Evolutionary conservation across 257 asterid genomes (phyloP).

Genomic region (Penstemon barbatus): DNA sequence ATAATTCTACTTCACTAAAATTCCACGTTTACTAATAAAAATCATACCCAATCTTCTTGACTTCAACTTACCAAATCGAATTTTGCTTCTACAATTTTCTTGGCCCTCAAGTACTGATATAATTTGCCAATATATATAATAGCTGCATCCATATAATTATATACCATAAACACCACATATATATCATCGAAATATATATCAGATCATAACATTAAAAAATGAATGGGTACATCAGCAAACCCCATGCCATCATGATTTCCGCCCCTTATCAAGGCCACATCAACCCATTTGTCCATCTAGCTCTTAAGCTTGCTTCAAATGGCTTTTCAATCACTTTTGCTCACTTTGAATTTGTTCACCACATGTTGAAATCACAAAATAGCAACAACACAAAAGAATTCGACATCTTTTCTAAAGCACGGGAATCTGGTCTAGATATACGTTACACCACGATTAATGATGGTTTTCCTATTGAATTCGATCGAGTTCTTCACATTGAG

Average conservation of each 20-base stretch:
- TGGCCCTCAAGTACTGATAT: no score
- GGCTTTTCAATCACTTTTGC: constrained; percentile 71
- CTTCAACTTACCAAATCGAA: no score
- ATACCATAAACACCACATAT: no score
- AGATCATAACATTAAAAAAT: not conserved
- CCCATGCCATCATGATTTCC: constrained; percentile 67
- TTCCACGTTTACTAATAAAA: no score
- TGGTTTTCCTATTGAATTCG: constrained; percentile 52
- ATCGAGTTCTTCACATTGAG: constrained; percentile 33
- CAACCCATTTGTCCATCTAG: constrained; percentile 60
- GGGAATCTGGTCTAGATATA: constrained; percentile 57
- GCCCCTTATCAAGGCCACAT: constrained; percentile 74
- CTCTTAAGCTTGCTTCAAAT: constrained; percentile 64
- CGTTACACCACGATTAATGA: constrained; percentile 53
- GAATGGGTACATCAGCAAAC: constrained; percentile 16
- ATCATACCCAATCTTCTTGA: no score
- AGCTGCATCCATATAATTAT: no score
- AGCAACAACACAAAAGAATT: not conserved
- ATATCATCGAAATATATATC: no score
- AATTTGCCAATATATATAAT: no score
- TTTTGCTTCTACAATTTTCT: no score
- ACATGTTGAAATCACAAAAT: constrained; percentile 45
- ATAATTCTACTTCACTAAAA: no score
- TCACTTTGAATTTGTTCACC: constrained; percentile 53
- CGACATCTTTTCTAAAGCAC: constrained; percentile 50